These are phyloP conservation scores for Massarina eburnea DNA, from an alignment of 2,329 filamentous ascomycete species.

Conservation along the genomic window DNA sequence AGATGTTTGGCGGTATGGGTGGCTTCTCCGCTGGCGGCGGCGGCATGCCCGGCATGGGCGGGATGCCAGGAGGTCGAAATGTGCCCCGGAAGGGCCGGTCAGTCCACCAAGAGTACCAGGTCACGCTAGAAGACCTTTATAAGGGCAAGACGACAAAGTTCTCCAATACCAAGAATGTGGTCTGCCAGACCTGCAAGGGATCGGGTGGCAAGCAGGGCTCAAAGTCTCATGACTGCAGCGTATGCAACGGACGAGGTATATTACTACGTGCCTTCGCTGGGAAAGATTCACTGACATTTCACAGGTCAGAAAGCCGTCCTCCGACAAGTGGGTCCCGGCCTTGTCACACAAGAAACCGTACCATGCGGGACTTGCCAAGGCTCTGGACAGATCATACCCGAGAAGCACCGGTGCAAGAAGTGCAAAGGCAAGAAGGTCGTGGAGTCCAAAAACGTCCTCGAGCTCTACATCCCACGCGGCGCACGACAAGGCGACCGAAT, in stretches of 20 bases:
- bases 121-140: constrained; percentile 92
- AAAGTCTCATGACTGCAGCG: constrained; percentile 78
- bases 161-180: constrained; percentile 88
- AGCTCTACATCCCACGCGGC: constrained; percentile 92
- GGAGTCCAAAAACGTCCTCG: constrained; percentile 88
- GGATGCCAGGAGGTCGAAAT: constrained; percentile 54
- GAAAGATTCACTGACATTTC: constrained; percentile 17
- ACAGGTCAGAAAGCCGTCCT: constrained; percentile 71
- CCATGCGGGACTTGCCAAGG: constrained; percentile 83
- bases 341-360: constrained; percentile 79
- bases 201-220: constrained; percentile 89
- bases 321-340: constrained; percentile 79
- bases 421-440: constrained; percentile 91
- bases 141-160: constrained; percentile 99
- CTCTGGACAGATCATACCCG: constrained; percentile 83
- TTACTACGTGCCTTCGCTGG: background rate
- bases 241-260: constrained; percentile 76
- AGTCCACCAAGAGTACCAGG: constrained; percentile 88
- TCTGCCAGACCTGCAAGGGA: constrained; percentile 86
- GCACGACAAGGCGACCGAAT: constrained; percentile 81
- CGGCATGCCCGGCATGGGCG: constrained; percentile 55
- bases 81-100: constrained; percentile 71
- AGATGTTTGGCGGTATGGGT: constrained; percentile 74
- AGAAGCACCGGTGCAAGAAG: constrained; percentile 98
- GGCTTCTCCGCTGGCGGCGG: constrained; percentile 54